Evolutionary conservation across 2,329 filamentous ascomycete species (phyloP).

Genomic region (Emergomyces orientalis): DNA sequence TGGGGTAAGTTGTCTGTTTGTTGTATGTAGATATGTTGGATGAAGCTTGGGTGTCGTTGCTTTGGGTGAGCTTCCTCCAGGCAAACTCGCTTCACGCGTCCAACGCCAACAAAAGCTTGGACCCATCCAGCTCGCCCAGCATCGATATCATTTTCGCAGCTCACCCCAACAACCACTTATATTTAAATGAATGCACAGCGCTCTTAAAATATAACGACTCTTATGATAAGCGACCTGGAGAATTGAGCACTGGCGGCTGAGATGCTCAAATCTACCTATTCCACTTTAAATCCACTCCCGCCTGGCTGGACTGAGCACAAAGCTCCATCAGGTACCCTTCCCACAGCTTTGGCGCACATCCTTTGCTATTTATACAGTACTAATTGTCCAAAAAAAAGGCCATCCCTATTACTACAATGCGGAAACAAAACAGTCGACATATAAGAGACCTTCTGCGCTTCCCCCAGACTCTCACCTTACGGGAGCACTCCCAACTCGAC

Average conservation of each 20-base stretch:
- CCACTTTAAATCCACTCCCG: conserved; percentile 49
- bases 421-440: conserved; percentile 75
- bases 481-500: conserved; percentile 9
- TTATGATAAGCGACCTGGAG: not conserved
- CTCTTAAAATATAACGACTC: not conserved
- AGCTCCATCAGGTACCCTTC: conserved; percentile 58
- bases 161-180: not conserved
- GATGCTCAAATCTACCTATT: conserved; percentile 74
- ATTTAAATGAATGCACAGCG: not conserved
- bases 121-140: conserved; percentile 10
- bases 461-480: conserved; percentile 15
- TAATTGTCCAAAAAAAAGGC: conserved; percentile 37
- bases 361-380: not conserved
- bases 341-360: not conserved
- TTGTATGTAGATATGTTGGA: not conserved
- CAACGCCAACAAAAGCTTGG: conserved; percentile 12
- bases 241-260: conserved; percentile 7
- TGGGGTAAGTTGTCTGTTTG: not conserved
- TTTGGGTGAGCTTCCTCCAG: conserved; percentile 13
- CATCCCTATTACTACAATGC: conserved; percentile 85
- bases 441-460: conserved; percentile 57
- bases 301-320: conserved; percentile 89
- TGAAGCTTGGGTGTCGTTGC: conserved; percentile 6
- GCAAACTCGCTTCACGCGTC: conserved; percentile 18
- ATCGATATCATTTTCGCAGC: conserved; percentile 1